Base-by-base conservation (phyloP, 768 basidiomycete genomes). In the Leccinum uliginosum region DNA sequence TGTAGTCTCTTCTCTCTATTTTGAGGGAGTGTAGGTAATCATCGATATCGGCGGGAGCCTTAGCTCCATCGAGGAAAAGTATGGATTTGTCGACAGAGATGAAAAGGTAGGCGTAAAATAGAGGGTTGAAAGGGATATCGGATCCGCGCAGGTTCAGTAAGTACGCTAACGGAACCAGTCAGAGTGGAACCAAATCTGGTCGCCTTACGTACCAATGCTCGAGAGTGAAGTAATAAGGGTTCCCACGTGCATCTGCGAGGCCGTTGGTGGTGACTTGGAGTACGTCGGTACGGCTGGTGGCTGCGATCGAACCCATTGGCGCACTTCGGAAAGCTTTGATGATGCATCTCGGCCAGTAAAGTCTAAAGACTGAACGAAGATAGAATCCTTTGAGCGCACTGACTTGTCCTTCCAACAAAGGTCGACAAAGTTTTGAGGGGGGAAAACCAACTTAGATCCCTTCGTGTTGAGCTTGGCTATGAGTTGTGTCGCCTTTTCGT, bases 91-190 rank as follows among this genome's bases (percentile, higher is more conserved):
- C 76, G 9, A 82, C 67, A 4, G 85, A 80, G 40, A 98, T 78
- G 64, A 86, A 90, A 19, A 95, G 73, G 67, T 96, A 98, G 0
- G 89, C 82, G 51, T 89, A 89, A 75, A 97, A 96, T 9, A 98
- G 81, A 0, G 96, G 96, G 67, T 92, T 94, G 77, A 85, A 91
- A 0, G 92, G 91, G 48, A 98, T 86, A 65, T 98, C 95, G 3
- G 83, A 80, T 34, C 94, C 95, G 50, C 96, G 87, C 53, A 95
- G 75, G 67, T 98, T 98, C 32, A 98, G 76, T 3, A 90, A 65
- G 76, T 92, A 97, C 0, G 96, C 96, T 83, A 73, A 29, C 23
- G 46, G 30, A 51, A 35, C 30, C 64, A 10, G 49, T 57, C 30
- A 61, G 32, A 21, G 24, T 24, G 15, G 24, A 40, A 46, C 48